Conservation (phyloP, 2,329 filamentous ascomycete species). For the Neocatenulostroma microsporum region DNA sequence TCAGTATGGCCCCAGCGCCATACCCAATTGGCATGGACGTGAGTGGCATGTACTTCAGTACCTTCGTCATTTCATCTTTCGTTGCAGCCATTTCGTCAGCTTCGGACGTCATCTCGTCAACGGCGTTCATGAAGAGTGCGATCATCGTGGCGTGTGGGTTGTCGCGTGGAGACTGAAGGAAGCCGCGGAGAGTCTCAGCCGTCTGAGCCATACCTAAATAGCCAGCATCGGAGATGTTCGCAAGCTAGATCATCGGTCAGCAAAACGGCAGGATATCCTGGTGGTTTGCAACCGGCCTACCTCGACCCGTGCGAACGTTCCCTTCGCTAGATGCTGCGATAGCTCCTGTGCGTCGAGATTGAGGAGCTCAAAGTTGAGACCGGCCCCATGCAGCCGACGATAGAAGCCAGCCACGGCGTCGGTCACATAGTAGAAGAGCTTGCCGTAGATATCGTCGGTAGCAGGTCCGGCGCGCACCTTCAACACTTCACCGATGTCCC, state of each 20-base stretch:
- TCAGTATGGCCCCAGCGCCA: background rate
- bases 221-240: constrained; percentile 35
- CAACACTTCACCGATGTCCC: constrained; percentile 27
- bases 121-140: constrained; percentile 36
- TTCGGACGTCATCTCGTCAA: constrained; percentile 6
- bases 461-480: constrained; percentile 15
- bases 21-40: background rate
- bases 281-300: constrained; percentile 22
- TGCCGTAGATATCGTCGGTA: constrained; percentile 33
- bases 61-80: background rate
- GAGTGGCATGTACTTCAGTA: background rate
- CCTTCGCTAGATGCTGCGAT: constrained; percentile 9
- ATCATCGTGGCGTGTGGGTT: constrained; percentile 38
- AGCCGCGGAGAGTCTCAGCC: constrained; percentile 23
- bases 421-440: constrained; percentile 31
- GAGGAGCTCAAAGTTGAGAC: constrained; percentile 25
- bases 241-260: constrained; percentile 27
- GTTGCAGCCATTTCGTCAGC: background rate
- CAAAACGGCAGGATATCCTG: too few species aligned
- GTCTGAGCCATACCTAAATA: constrained; percentile 27
- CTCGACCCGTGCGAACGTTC: constrained; percentile 34
- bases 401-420: constrained; percentile 28
- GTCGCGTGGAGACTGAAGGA: constrained; percentile 27
- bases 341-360: constrained; percentile 23
- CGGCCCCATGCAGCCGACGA: constrained; percentile 14